Evolutionary conservation across 305 asterid species (phyloP).

Genomic region (Fraxinus ornus): DNA sequence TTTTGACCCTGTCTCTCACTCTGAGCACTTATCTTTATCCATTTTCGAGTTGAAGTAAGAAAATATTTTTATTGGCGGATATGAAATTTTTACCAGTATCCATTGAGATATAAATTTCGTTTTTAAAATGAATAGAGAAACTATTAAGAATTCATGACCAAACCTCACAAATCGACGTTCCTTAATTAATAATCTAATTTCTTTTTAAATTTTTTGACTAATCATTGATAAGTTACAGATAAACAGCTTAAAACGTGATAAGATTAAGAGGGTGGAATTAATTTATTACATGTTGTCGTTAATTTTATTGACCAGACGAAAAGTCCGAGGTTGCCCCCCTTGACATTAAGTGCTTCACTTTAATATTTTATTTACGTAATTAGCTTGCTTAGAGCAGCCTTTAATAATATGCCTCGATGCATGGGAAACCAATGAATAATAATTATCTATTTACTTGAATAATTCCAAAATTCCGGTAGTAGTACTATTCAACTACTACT

Average conservation of each 20-base stretch:
- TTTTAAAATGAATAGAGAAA: too few species aligned
- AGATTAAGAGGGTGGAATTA: neutral
- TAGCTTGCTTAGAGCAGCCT: neutral
- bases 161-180: neutral
- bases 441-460: neutral
- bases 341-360: neutral
- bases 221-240: neutral
- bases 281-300: neutral
- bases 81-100: neutral
- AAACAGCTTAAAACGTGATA: neutral
- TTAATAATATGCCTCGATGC: neutral
- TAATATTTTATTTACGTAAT: too few species aligned
- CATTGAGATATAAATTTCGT: neutral
- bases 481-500: neutral
- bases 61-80: neutral
- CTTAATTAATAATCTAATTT: neutral
- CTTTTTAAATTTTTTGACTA: neutral
- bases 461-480: neutral
- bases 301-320: neutral
- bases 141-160: too few species aligned
- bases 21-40: too few species aligned
- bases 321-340: neutral
- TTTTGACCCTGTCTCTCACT: too few species aligned
- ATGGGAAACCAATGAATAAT: neutral
- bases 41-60: neutral